These are phyloP conservation scores for Barnettozyma californica DNA, from an alignment of 805 yeast species.

Conservation along the genomic window DNA sequence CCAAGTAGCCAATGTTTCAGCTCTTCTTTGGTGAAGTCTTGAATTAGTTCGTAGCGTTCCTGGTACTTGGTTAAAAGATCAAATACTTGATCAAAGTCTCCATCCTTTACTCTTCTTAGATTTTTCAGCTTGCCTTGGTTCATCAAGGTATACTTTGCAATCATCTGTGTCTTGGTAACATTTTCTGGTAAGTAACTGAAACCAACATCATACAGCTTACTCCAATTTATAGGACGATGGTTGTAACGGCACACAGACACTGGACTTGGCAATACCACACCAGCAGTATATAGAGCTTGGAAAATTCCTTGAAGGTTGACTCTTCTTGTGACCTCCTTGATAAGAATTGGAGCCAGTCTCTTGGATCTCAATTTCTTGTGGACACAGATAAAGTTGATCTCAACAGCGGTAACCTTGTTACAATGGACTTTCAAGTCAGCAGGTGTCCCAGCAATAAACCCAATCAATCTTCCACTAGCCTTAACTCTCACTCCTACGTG, in stretches of 20 bases:
- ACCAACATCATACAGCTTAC: conserved; percentile 82
- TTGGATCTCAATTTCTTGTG: conserved; percentile 93
- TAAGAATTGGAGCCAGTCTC: conserved; percentile 88
- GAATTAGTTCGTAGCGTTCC: conserved; percentile 65
- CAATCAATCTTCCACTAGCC: conserved; percentile 71
- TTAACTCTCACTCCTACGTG: conserved; percentile 89
- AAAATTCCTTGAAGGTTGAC: conserved; percentile 80
- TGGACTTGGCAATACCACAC: conserved; percentile 89
- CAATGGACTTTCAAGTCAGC: conserved; percentile 57
- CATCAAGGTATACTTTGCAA: conserved; percentile 60
- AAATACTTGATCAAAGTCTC: conserved; percentile 62
- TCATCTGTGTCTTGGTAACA: conserved; percentile 65
- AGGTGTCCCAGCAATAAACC: conserved; percentile 91
- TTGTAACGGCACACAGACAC: conserved; percentile 82
- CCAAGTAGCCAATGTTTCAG: conserved; percentile 79
- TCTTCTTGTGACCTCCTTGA: conserved; percentile 90
- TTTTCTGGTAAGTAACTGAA: conserved; percentile 75
- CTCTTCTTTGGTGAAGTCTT: conserved; percentile 63
- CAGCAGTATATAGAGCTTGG: conserved; percentile 96
- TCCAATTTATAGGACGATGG: conserved; percentile 93
- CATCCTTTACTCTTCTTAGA: conserved; percentile 42
- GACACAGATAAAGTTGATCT: conserved; percentile 89
- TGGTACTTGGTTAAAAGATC: conserved; percentile 60
- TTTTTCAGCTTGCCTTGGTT: conserved; percentile 45
- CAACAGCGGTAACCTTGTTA: conserved; percentile 58